Evolutionary conservation across 805 yeast genomes (phyloP).

Genomic region (Cyberlindnera sargentensis): DNA sequence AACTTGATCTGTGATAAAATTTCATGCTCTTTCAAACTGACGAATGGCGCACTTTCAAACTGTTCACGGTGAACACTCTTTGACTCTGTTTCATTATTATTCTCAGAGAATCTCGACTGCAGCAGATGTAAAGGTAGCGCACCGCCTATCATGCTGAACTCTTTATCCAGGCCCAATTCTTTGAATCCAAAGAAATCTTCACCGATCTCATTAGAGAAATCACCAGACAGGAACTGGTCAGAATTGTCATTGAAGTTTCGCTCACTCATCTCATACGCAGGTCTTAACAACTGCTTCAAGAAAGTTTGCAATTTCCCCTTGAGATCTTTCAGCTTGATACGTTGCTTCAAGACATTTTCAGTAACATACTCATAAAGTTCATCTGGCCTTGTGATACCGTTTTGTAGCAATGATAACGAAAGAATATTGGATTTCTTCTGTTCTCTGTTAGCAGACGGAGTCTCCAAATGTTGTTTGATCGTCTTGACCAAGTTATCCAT

Average conservation of each 20-base stretch:
- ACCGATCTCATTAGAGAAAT: slow-evolving; percentile 86
- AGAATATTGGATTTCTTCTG: slow-evolving; percentile 40
- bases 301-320: slow-evolving; percentile 59
- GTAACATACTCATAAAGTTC: slow-evolving; percentile 66
- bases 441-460: slow-evolving; percentile 33
- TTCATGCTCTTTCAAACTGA: slow-evolving; percentile 44
- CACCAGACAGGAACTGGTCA: slow-evolving; percentile 92
- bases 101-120: slow-evolving; percentile 64
- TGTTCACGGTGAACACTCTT: slow-evolving; percentile 58
- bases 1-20: slow-evolving; percentile 49
- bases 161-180: slow-evolving; percentile 89
- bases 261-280: slow-evolving; percentile 67
- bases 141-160: slow-evolving; percentile 74
- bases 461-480: slow-evolving; percentile 64
- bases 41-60: slow-evolving; percentile 47
- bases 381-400: slow-evolving; percentile 79
- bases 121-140: slow-evolving; percentile 86
- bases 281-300: slow-evolving; percentile 76
- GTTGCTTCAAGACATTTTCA: slow-evolving; percentile 65
- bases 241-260: slow-evolving; percentile 80
- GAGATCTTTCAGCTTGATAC: slow-evolving; percentile 61
- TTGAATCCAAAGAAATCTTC: slow-evolving; percentile 97
- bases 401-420: slow-evolving; percentile 62
- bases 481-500: slow-evolving; percentile 67
- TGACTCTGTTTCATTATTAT: slow-evolving; percentile 36